Base-by-base conservation (phyloP, 495 filamentous ascomycete genomes). In the Talaromyces borbonicus region DNA sequence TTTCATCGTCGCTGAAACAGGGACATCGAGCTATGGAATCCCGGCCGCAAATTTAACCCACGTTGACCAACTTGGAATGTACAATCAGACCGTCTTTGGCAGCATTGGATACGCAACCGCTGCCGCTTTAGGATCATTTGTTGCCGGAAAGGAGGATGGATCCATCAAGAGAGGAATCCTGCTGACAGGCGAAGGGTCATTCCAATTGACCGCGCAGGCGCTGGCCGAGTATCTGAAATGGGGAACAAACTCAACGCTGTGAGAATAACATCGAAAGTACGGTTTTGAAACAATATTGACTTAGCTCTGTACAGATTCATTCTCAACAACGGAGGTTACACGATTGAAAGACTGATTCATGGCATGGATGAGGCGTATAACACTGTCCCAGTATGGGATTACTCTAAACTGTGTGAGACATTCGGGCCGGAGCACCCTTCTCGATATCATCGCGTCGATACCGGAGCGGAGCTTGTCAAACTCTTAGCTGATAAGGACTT, bases 141-240 rank as follows among this genome's bases (percentile, higher is more conserved):
- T 18, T 54, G 61, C 12, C 63, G 71, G 26, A 35, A 39, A 8
- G 55, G 60, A 29, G 35, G 55, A 20, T 52, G 40, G 43, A 52
- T 33, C 14, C 47, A 46, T 8, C 52, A 55, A 48, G 27, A 63
- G 72, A 12, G 65, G 65, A 0, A 75, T 90, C 41, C 65, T 93
- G 43, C 82, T 90, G 56, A 84, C 82, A n/a, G 87, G 86, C 27
- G 87, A 93, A 51, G 87, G 87, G 15, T 82, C 77, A 50, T 71
- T 92, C 50, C 85, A 93, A 55, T 71, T 90, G 42, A 87, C 84
- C 0, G 80, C 69, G 2, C 87, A 92, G 58, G 85, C 88, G 55
- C 67, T 93, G 43, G 78, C 77, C 52, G 85, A 84, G 14, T 86
- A 90, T 67, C 71, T 93, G 40, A 72, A 75, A 9, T 71, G 82